Evolutionary conservation across 192 early-diverging fungal species (phyloP).

Genomic region (Entophlyctis luteolus): DNA sequence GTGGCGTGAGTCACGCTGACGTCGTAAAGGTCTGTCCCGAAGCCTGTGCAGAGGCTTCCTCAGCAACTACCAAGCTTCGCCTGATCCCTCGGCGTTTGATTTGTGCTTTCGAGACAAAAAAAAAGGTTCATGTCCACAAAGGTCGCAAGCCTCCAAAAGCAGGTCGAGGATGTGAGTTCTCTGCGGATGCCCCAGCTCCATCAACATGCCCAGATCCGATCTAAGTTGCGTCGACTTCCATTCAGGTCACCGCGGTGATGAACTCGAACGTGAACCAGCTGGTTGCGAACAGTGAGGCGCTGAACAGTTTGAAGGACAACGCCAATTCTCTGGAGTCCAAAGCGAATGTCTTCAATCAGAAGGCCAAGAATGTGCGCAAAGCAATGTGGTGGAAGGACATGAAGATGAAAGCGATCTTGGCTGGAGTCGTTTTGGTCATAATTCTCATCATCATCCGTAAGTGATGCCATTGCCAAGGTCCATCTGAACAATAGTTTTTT

Average conservation of each 20-base stretch:
- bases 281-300: constrained; percentile 76
- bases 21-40: too few species aligned
- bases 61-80: too few species aligned
- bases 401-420: constrained; percentile 91
- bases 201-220: too few species aligned
- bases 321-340: constrained; percentile 71
- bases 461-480: background rate
- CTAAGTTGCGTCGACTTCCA: too few species aligned
- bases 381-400: constrained; percentile 97
- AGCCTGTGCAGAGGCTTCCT: too few species aligned
- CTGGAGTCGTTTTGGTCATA: constrained; percentile 64
- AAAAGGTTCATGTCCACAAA: too few species aligned
- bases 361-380: constrained; percentile 73
- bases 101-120: too few species aligned
- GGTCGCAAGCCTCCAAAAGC: too few species aligned
- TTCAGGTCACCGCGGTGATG: constrained; percentile 10
- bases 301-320: constrained; percentile 75
- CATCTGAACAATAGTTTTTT: background rate
- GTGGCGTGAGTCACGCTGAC: too few species aligned
- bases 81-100: too few species aligned
- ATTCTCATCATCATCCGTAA: constrained; percentile 72
- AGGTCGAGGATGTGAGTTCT: too few species aligned
- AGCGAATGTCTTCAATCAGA: constrained; percentile 69
- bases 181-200: too few species aligned
- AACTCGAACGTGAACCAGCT: constrained; percentile 78